Percentiles rank a stretch among this genome's conserved stretches.
Conservation (phyloP, 2,329 filamentous ascomycete species). For the Fusarium musae region DNA sequence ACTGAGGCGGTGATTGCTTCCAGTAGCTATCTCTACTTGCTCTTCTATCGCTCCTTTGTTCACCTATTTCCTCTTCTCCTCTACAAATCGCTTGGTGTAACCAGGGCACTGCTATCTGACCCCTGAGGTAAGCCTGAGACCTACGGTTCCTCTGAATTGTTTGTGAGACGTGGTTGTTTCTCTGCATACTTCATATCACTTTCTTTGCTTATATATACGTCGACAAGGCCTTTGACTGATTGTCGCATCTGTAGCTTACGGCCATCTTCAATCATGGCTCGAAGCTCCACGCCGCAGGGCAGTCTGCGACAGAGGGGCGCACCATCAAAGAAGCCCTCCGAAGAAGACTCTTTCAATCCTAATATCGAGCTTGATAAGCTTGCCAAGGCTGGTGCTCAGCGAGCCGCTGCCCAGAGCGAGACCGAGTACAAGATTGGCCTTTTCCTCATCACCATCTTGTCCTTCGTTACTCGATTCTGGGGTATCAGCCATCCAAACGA, state of each 20-base stretch:
- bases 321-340: conserved; percentile 59
- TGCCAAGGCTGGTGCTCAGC: conserved; percentile 51
- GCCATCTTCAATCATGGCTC: conserved; percentile 55
- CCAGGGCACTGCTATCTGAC: conserved; percentile 22
- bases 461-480: conserved; percentile 94
- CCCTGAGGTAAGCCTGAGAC: conserved; percentile 43
- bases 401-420: conserved; percentile 64
- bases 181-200: conserved; percentile 3
- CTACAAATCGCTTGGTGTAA: conserved; percentile 16
- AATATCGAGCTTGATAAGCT: conserved; percentile 64
- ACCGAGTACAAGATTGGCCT: conserved; percentile 87
- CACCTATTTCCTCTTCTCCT: conserved; percentile 28
- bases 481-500: conserved; percentile 95
- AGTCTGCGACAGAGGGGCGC: conserved; percentile 69
- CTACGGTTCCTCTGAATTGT: conserved; percentile 19
- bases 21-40: conserved; percentile 24
- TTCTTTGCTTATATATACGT: not conserved
- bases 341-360: conserved; percentile 51
- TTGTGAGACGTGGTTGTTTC: conserved; percentile 23
- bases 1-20: conserved; percentile 36
- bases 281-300: conserved; percentile 64
- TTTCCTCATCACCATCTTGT: conserved; percentile 79
- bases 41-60: conserved; percentile 42
- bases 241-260: conserved; percentile 19
- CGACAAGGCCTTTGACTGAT: conserved; percentile 28